These are phyloP conservation scores for Lycium barbarum DNA, from an alignment of 257 asterid species.

Conservation along the genomic window DNA sequence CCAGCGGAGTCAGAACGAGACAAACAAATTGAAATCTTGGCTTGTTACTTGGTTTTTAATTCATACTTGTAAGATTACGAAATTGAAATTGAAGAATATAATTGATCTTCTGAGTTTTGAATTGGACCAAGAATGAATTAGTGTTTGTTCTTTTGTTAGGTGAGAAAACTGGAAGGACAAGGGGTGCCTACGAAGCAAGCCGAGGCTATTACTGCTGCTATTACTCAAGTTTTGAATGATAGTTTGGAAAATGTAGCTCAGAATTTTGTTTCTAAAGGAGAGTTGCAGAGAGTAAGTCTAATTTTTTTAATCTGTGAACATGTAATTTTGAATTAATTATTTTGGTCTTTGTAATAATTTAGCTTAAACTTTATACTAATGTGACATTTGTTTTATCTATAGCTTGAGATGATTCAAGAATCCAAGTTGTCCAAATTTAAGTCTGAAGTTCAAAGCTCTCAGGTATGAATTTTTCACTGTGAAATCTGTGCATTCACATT, in stretches of 20 bases:
- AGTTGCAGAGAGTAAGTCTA: slow-evolving; percentile 68
- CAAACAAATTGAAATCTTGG: neutral
- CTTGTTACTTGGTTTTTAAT: neutral
- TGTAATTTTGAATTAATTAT: slow-evolving; percentile 1
- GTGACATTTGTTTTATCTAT: slow-evolving; percentile 30
- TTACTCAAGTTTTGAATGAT: slow-evolving; percentile 75
- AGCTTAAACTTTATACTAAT: slow-evolving; percentile 10
- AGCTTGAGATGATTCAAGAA: slow-evolving; percentile 88
- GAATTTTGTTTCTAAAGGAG: slow-evolving; percentile 79
- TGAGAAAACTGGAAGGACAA: slow-evolving; percentile 79
- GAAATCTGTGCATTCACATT: neutral
- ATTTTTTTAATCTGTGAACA: neutral
- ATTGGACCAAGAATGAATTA: neutral
- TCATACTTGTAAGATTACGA: neutral
- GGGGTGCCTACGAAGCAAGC: slow-evolving; percentile 90
- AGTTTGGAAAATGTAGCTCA: slow-evolving; percentile 76
- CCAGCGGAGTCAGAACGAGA: too few relatives aligned
- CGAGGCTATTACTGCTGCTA: slow-evolving; percentile 78
- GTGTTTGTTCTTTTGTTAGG: slow-evolving; percentile 49
- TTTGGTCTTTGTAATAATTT: neutral
- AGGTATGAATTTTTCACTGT: slow-evolving; percentile 53
- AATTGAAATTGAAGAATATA: slow-evolving; percentile 1
- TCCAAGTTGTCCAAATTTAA: slow-evolving; percentile 79
- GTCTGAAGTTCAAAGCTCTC: slow-evolving; percentile 83
- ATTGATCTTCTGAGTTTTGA: neutral